Base-by-base conservation (phyloP, 2,329 filamentous ascomycete genomes). In the Penicillium sp. region DNA sequence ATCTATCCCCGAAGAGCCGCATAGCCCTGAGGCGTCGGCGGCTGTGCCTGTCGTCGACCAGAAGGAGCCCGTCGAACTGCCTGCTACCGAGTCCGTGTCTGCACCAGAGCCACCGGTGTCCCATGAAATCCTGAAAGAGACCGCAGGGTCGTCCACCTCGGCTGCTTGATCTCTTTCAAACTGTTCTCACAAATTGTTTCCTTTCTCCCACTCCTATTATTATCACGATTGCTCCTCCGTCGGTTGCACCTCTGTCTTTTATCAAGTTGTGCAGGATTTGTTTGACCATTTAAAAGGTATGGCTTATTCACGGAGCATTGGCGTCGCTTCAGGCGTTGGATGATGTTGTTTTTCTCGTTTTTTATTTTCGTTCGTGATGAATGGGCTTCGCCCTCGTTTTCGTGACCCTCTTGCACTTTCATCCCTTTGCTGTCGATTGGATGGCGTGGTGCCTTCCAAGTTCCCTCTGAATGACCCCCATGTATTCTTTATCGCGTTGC, bases 1-100 rank as follows among this genome's bases (percentile, higher is more conserved):
- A 4, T 53, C 61, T 29, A 69, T 69, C 13, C 65, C 63, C 1
- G 66, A 69, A 43, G 66, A 68, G 37, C 64, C 65, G 1, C 56
- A 55, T 28, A 66, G 61, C 9, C 65, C 63, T 1, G 62, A 65
- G 35, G 51, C 50, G 15, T 52, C 59, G 10, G 48, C 53, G 8
- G 41, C 56, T 13, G 46, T 42, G 1, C 43, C 56, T 17, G 35
- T 43, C 9, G 6, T 41, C 12, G 54, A 57, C 8, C 35, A 45
- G 10, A 55, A 50, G 6, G 51, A 56, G 3, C 21, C 42, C 2
- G 45, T 33, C 13, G 13, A 28, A 21, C 15, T 22, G 2, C 29
- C 47, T 7, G 28, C 6, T 19, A 44, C 26, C 6, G 52, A 22
- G 10, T 24, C 40, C 9, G 15, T 34, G 4, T 19, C 42, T 8